Conservation (phyloP, 1,139 yeast genomes). For the Scheffersomyces parashehatae region DNA sequence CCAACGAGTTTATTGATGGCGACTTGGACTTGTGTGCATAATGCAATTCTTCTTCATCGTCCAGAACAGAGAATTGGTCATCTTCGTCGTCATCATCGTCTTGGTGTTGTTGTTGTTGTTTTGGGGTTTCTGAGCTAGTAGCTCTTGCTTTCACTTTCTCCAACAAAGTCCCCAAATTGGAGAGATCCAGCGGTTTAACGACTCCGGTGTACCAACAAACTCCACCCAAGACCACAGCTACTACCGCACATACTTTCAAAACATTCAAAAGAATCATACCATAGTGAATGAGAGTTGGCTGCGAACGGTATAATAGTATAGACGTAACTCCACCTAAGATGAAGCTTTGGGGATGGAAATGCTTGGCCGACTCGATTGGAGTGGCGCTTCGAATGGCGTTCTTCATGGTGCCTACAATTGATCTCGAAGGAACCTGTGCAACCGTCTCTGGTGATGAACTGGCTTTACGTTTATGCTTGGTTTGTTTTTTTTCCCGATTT, state of each 20-base stretch:
- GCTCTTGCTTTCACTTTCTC: constrained; percentile 9
- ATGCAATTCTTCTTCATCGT: neutral
- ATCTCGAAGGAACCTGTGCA: neutral
- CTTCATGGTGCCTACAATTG: neutral
- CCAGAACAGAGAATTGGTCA: neutral
- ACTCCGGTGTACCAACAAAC: constrained; percentile 35
- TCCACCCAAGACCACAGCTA: constrained; percentile 24
- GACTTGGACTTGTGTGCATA: neutral
- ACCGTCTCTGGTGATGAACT: neutral
- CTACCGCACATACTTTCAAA: constrained; percentile 21
- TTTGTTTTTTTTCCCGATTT: neutral
- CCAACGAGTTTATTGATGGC: neutral
- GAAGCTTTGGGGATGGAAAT: constrained; percentile 35
- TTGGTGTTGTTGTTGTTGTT: neutral
- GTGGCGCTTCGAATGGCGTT: neutral
- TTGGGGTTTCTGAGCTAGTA: constrained; percentile 2
- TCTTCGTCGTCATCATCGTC: constrained; percentile 4
- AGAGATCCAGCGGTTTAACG: constrained; percentile 23
- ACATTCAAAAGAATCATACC: constrained; percentile 19
- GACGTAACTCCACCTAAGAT: constrained; percentile 30
- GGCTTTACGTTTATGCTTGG: neutral
- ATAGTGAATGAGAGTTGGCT: constrained; percentile 23
- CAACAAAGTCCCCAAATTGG: constrained; percentile 9
- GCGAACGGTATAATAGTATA: constrained; percentile 18
- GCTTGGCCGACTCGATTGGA: constrained; percentile 3